A percentile compares a stretch with the other conserved stretches of the same genome.
phyloP scores from a whole-genome alignment of 768 basidiomycete genomes.

The Leccinum rimulosum region DNA sequence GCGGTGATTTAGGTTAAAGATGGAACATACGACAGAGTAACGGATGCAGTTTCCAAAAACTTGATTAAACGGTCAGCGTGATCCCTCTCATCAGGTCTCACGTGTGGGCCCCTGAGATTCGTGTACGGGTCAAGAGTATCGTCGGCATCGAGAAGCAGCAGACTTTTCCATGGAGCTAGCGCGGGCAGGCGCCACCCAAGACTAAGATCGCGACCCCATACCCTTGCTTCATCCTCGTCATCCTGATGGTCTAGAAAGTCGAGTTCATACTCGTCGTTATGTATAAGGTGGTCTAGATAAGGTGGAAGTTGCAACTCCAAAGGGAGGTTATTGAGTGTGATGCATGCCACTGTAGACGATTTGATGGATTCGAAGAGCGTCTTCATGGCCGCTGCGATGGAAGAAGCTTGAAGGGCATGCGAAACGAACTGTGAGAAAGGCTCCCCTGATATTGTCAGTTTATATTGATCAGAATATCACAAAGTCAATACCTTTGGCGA shows the following conservation, averaged over 20 bases:
- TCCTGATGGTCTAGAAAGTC: slow-evolving; percentile 50
- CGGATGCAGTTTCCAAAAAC: slow-evolving; percentile 71
- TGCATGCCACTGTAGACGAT: slow-evolving; percentile 68
- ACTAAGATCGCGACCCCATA: slow-evolving; percentile 68
- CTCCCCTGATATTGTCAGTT: slow-evolving; percentile 43
- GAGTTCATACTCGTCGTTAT: slow-evolving; percentile 55
- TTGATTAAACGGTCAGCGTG: slow-evolving; percentile 70
- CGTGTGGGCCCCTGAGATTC: slow-evolving; percentile 56
- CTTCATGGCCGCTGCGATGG: slow-evolving; percentile 79
- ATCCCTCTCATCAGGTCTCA: slow-evolving; percentile 61
- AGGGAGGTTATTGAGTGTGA: slow-evolving; percentile 75
- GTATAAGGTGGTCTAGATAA: slow-evolving; percentile 67
- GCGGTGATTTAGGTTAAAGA: neutral
- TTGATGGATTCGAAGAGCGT: slow-evolving; percentile 78
- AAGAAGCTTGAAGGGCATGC: slow-evolving; percentile 62
- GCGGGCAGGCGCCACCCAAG: slow-evolving; percentile 72
- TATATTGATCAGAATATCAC: slow-evolving; percentile 1
- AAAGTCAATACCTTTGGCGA: slow-evolving; percentile 61
- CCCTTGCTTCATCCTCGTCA: slow-evolving; percentile 47
- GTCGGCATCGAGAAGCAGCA: slow-evolving; percentile 70
- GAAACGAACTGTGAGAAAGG: slow-evolving; percentile 53
- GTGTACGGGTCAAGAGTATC: slow-evolving; percentile 57
- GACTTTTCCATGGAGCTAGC: slow-evolving; percentile 88
- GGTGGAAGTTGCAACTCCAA: slow-evolving; percentile 88
- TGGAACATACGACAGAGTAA: slow-evolving; percentile 69